Evolutionary conservation across 2,329 filamentous ascomycete species (phyloP).

Genomic region (Pezicula carpinea): DNA sequence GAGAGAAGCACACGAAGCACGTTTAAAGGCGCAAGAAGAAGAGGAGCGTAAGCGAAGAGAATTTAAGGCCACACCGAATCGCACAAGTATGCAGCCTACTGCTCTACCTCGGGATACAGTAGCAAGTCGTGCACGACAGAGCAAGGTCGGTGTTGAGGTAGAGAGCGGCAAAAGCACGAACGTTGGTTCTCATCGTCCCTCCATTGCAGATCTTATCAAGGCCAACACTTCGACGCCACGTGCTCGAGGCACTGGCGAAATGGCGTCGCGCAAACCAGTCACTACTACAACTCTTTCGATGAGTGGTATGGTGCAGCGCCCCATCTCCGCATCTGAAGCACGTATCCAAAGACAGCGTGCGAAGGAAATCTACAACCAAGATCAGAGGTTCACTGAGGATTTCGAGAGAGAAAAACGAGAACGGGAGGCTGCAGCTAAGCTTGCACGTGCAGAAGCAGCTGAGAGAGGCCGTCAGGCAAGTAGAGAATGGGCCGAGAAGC

Average conservation of each 20-base stretch:
- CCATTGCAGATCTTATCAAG: conserved; percentile 28
- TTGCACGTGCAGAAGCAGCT: conserved; percentile 55
- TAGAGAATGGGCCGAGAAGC: conserved; percentile 59
- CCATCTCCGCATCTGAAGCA: conserved; percentile 45
- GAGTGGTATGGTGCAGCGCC: conserved; percentile 34
- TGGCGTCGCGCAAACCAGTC: conserved; percentile 17
- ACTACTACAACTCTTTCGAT: conserved; percentile 18
- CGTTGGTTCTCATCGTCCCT: conserved; percentile 28
- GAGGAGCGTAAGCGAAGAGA: conserved; percentile 56
- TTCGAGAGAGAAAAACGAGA: conserved; percentile 49
- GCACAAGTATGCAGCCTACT: conserved; percentile 34
- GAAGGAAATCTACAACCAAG: conserved; percentile 48
- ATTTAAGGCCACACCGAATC: conserved; percentile 58
- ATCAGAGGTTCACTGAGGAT: conserved; percentile 42
- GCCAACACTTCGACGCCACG: conserved; percentile 26
- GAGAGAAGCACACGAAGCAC: conserved; percentile 50
- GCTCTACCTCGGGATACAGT: conserved; percentile 49
- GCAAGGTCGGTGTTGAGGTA: conserved; percentile 32
- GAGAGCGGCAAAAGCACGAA: conserved; percentile 19
- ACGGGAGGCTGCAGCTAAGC: conserved; percentile 48
- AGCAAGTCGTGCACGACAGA: conserved; percentile 52
- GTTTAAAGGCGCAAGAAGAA: conserved; percentile 52
- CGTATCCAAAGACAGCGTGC: conserved; percentile 48
- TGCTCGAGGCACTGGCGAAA: conserved; percentile 13
- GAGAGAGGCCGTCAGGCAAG: conserved; percentile 55